Evolutionary conservation across 176 grass and related monocot genomes (phyloP).

Genomic region (Tuctoria greenei): DNA sequence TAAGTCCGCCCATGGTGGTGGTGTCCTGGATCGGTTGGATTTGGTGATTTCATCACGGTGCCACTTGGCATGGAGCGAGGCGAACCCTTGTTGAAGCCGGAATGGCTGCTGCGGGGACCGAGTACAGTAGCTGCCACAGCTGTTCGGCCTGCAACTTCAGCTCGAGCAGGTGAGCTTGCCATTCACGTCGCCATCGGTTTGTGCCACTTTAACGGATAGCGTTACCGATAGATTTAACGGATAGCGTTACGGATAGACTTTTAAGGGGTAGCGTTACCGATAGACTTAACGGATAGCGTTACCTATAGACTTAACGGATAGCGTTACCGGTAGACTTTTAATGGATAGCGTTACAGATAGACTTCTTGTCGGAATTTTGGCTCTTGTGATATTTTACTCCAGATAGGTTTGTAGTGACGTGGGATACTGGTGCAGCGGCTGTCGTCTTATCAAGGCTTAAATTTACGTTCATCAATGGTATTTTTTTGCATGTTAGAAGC

Average conservation of each 20-base stretch:
- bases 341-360: background rate
- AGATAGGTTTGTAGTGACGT: background rate
- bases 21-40: conserved; percentile 39
- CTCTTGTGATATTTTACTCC: background rate
- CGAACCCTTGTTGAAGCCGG: conserved; percentile 64
- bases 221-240: conserved; percentile 14
- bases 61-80: conserved; percentile 49
- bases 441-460: background rate
- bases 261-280: background rate
- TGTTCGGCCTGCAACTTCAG: conserved; percentile 35
- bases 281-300: background rate
- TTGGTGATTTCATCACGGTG: conserved; percentile 17
- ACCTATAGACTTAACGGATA: background rate
- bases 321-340: background rate
- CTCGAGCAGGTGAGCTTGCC: conserved; percentile 40
- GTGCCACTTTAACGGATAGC: background rate
- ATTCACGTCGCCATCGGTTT: background rate
- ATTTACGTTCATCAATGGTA: background rate
- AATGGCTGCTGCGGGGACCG: conserved; percentile 53
- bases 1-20: conserved; percentile 40
- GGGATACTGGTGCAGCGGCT: background rate
- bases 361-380: background rate
- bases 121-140: conserved; percentile 3
- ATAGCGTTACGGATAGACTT: background rate
- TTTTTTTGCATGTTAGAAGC: background rate